Percentiles rank a stretch among this genome's conserved stretches.
Conservation (phyloP, 2,329 filamentous ascomycete species). For the Phialophora verrucosa region DNA sequence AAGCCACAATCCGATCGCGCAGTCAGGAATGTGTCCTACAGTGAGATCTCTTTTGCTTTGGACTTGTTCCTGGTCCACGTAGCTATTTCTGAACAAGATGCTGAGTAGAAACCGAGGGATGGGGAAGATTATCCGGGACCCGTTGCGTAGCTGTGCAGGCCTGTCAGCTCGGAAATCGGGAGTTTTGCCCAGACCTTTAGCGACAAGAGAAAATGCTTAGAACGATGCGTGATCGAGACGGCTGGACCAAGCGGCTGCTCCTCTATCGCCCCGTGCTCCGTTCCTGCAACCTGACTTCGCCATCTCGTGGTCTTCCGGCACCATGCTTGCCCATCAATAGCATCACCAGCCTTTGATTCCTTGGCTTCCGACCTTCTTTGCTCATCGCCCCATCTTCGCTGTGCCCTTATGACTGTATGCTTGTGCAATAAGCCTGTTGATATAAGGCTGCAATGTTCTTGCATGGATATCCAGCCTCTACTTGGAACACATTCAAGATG, state of each 20-base stretch:
- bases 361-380: slow-evolving; percentile 1
- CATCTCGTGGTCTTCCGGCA: slow-evolving; percentile 1
- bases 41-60: not conserved
- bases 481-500: slow-evolving; percentile 20
- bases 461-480: not conserved
- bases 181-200: slow-evolving; percentile 10
- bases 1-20: not conserved
- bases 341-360: slow-evolving; percentile 8
- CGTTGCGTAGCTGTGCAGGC: not conserved
- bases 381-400: not conserved
- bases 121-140: not conserved
- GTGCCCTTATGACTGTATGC: slow-evolving; percentile 12
- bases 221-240: not conserved
- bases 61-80: not conserved
- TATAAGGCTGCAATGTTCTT: slow-evolving; percentile 7
- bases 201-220: slow-evolving; percentile 1
- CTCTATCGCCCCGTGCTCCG: slow-evolving; percentile 29
- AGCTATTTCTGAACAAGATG: slow-evolving; percentile 12
- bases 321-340: not conserved
- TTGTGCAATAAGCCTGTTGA: not conserved
- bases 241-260: slow-evolving; percentile 29
- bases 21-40: not conserved
- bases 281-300: slow-evolving; percentile 21
- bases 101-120: slow-evolving; percentile 13
- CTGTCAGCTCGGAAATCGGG: not conserved